Evolutionary conservation across 352 stramenopile species (phyloP).

Genomic region (Stramenopiles sp.): DNA sequence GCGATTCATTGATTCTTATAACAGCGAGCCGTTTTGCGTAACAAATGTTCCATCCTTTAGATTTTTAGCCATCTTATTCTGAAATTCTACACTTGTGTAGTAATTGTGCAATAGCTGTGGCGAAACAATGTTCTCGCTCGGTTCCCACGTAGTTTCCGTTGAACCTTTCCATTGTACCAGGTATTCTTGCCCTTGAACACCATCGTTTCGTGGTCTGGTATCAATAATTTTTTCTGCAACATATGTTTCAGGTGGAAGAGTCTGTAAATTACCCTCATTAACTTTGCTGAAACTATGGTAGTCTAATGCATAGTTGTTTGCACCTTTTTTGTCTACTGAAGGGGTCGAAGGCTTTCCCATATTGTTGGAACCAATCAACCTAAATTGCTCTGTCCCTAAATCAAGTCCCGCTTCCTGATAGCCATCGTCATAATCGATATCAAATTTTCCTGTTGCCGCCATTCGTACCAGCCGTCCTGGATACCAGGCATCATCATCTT

Average conservation of each 20-base stretch:
- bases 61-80: neutral
- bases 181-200: neutral
- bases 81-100: neutral
- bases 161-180: neutral
- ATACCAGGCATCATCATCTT: neutral
- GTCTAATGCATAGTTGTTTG: too few relatives aligned
- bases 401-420: neutral
- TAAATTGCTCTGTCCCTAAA: neutral
- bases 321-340: too few relatives aligned
- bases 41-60: too few relatives aligned
- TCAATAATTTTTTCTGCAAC: neutral
- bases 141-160: neutral
- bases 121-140: neutral
- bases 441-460: neutral
- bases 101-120: neutral
- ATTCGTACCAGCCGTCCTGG: neutral
- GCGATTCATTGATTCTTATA: neutral
- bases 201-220: neutral
- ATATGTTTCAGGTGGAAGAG: neutral
- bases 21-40: too few relatives aligned
- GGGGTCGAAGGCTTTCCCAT: too few relatives aligned
- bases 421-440: neutral
- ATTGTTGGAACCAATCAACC: too few relatives aligned
- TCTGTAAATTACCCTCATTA: too few relatives aligned
- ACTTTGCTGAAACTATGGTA: too few relatives aligned